Base-by-base conservation (phyloP, 164 flowering plant genomes). In the Piper betle region DNA sequence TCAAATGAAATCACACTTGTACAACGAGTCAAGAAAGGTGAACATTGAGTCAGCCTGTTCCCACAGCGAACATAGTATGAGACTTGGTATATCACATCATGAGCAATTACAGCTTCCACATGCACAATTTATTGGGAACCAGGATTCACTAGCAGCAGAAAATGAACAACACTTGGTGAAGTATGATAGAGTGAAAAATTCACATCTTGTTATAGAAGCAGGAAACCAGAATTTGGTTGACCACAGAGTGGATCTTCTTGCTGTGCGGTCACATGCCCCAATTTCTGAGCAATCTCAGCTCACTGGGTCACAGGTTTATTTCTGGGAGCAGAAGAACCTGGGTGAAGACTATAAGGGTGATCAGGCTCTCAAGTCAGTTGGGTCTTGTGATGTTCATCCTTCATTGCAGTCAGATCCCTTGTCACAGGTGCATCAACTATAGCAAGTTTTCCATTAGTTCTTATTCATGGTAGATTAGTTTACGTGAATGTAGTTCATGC, bases 271-370 rank as follows among this genome's bases (percentile, higher is more conserved):
- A 63, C 82, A 71, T 13, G 66, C 82, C 19, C 88, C 79, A 60
- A 68, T 68, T 59, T 53, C 84, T 40, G 87, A 82, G 53, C 83
- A 78, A 2, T 84, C 78, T 61, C 86, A 81, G 33, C 71, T 79
- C 60, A 39, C 95, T 64, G 87, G 82, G 62, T 53, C 79, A 53
- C 87, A 84, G 66, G 76, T 75, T 59, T 92, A 87, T 54, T 82
- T 79, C 60, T 84, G 76, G 70, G 84, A 76, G 61, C 82, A 70
- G n/a, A 64, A 4, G 20, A 37, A 50, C 59, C 64, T 73, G 41
- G 40, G 73, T 64, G 89, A 70, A 57, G 80, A 75, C 63, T 68
- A 25, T 67, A 69, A 73, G 64, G 73, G 67, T 69, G 63, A 71
- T 62, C 83, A 75, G 64, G 62, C 66, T 64, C 67, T 70, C 18